phyloP scores from a whole-genome alignment of 352 stramenopile species.

The Phytophthora europaea region DNA sequence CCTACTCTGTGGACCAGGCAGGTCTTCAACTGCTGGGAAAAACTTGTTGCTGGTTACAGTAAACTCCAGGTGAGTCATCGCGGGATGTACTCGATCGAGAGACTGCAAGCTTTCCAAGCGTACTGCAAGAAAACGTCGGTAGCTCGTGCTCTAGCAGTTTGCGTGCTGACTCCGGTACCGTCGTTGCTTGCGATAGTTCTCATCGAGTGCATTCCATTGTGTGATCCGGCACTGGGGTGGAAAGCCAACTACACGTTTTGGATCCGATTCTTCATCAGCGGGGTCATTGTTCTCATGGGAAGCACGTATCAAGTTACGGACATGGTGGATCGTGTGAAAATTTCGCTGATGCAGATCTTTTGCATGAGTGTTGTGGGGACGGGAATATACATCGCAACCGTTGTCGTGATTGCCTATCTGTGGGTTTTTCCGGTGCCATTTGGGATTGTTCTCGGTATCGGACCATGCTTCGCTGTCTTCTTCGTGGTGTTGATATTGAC shows the following conservation, averaged over 20 bases:
- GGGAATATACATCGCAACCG: slow-evolving; percentile 21
- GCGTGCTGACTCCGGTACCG: slow-evolving; percentile 27
- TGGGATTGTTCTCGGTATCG: slow-evolving; percentile 28
- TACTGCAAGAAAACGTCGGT: slow-evolving; percentile 36
- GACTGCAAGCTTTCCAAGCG: slow-evolving; percentile 39
- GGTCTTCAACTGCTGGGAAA: not conserved
- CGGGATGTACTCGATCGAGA: slow-evolving; percentile 51
- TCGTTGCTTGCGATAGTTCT: slow-evolving; percentile 13
- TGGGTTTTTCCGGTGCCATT: slow-evolving; percentile 58
- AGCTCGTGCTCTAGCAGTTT: slow-evolving; percentile 5
- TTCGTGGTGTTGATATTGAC: slow-evolving; percentile 11
- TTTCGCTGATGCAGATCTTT: slow-evolving; percentile 17
- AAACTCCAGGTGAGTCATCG: slow-evolving; percentile 37
- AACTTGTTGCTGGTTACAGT: not conserved
- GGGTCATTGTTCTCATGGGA: slow-evolving; percentile 10
- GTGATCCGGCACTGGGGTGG: slow-evolving; percentile 21
- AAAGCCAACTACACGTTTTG: slow-evolving; percentile 38
- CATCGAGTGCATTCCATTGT: slow-evolving; percentile 23
- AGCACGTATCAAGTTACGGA: slow-evolving; percentile 21
- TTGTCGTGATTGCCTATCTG: slow-evolving; percentile 21
- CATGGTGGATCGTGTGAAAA: slow-evolving; percentile 15
- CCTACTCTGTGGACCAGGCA: slow-evolving; percentile 2
- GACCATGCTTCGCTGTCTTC: slow-evolving; percentile 20
- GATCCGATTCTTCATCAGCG: slow-evolving; percentile 27
- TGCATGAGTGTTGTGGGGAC: slow-evolving; percentile 9